Evolutionary conservation across 108 stramenopile species (phyloP).

Genomic region (Cyclotella sp.): DNA sequence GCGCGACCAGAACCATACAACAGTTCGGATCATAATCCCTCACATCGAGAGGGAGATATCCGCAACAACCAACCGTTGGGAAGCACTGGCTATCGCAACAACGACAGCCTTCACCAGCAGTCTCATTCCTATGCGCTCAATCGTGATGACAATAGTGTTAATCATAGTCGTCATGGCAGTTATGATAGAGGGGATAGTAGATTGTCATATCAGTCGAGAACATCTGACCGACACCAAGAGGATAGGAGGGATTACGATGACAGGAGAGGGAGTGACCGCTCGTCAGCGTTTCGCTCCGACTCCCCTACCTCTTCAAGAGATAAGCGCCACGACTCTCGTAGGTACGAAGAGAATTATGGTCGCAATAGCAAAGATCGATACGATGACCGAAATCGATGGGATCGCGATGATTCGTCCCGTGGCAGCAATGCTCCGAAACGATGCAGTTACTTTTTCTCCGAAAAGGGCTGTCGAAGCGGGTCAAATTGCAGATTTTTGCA

Average conservation of each 20-base stretch:
- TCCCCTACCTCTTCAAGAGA: background rate
- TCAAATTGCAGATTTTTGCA: slow-evolving; percentile 6
- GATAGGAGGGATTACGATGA: slow-evolving; percentile 15
- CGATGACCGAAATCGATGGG: background rate
- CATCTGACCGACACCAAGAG: background rate
- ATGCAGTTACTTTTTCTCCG: slow-evolving; percentile 6
- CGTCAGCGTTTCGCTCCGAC: slow-evolving; percentile 11
- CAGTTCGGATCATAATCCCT: slow-evolving; percentile 18
- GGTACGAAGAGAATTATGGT: background rate
- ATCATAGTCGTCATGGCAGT: background rate
- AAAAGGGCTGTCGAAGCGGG: slow-evolving; percentile 5
- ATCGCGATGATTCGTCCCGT: slow-evolving; percentile 9
- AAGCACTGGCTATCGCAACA: background rate
- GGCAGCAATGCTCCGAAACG: background rate
- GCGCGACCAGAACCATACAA: background rate
- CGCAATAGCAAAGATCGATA: slow-evolving; percentile 7
- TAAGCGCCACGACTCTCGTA: background rate
- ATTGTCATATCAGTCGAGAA: background rate
- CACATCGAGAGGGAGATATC: slow-evolving; percentile 10
- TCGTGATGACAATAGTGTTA: background rate
- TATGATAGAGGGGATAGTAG: slow-evolving; percentile 1
- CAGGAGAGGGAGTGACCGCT: background rate
- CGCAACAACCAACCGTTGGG: slow-evolving; percentile 17
- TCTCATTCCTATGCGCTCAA: background rate
- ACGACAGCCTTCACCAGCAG: background rate